Evolutionary conservation across 768 basidiomycete species (phyloP), one percentile per base, ranked within the genome.

Genomic region (Panus rudis): DNA sequence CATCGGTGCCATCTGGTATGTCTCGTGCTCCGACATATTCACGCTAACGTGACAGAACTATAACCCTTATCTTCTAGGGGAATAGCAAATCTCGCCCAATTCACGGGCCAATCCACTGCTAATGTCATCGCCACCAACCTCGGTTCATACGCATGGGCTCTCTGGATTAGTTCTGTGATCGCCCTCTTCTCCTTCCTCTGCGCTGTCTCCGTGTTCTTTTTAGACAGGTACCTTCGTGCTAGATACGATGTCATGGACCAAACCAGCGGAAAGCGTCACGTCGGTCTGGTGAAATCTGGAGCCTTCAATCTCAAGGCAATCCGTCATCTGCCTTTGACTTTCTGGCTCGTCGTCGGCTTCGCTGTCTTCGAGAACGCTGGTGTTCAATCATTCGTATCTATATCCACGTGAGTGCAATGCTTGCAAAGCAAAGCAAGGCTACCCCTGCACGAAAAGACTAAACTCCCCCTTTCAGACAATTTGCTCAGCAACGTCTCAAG

Each of bases 301-400:
- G 49, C 52, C 16, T 70, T 67, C 56, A 55, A 57, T 45, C 48
- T 66, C 43, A 48, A 46, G 28, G 61, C 64, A 6, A 52, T 68
- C 25, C 51, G 47, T 17, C 53, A 62, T 42, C 54, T 70, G 16
- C 65, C 66, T 23, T 39, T 62, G 25, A 67, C 66, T 5, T 69
- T 68, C 52, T 70, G 68, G 68, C 55, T 64, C 40, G 63, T 68
- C 34, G 62, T 67, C n/a, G 47, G 62, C 10, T 69, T 68, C 49
- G 59, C 63, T 4, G 51, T 62, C 39, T 70, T 69, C 43, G 66
- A 70, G 56, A 70, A 67, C 47, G 66, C 67, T 0, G 68, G 68
- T 16, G 64, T 70, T 26, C 66, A 67, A 55, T 63, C 64, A 8
- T 70, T 70, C 39, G 64, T 69, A 28, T 68, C 66, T 6, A 69